A percentile compares a stretch with the other conserved stretches of the same genome.
These are phyloP conservation scores for Coemansia sp. DNA, from an alignment of 371 early-diverging fungal species.

Conservation along the genomic window DNA sequence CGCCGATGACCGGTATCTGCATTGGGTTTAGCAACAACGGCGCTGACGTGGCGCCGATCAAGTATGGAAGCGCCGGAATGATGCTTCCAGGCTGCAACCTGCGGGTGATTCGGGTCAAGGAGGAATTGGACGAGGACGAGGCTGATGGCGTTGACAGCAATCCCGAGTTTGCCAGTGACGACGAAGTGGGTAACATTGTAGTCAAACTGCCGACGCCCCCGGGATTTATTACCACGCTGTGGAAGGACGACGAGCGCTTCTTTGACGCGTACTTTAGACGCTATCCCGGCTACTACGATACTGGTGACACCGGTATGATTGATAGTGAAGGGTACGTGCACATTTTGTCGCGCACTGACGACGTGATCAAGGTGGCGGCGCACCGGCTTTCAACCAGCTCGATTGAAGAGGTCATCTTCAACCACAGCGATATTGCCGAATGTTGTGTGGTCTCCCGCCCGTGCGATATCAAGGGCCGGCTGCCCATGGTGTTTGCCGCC, in stretches of 20 bases:
- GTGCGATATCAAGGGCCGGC: conserved; percentile 68
- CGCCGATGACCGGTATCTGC: conserved; percentile 76
- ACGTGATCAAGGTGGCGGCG: conserved; percentile 93
- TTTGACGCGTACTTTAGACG: conserved; percentile 76
- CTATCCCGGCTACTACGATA: conserved; percentile 85
- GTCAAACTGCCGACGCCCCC: conserved; percentile 82
- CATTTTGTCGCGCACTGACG: conserved; percentile 88
- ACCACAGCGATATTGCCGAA: conserved; percentile 76
- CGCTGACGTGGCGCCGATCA: conserved; percentile 55
- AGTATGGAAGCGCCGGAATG: conserved; percentile 69
- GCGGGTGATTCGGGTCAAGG: conserved; percentile 60
- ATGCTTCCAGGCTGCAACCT: conserved; percentile 77
- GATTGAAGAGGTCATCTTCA: conserved; percentile 80
- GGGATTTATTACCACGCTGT: conserved; percentile 66
- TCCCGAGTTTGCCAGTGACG: conserved; percentile 70
- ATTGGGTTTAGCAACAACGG: conserved; percentile 60
- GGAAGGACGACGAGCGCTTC: conserved; percentile 74
- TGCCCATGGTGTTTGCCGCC: conserved; percentile 65
- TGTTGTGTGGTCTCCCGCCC: conserved; percentile 72
- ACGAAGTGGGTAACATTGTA: conserved; percentile 76
- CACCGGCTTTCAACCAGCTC: conserved; percentile 92
- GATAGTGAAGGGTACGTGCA: conserved; percentile 79
- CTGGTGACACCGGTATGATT: conserved; percentile 81
- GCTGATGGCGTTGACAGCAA: conserved; percentile 43
- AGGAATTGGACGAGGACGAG: conserved; percentile 53